phyloP scores from a whole-genome alignment of 768 basidiomycete species.

The Suillus occidentalis region DNA sequence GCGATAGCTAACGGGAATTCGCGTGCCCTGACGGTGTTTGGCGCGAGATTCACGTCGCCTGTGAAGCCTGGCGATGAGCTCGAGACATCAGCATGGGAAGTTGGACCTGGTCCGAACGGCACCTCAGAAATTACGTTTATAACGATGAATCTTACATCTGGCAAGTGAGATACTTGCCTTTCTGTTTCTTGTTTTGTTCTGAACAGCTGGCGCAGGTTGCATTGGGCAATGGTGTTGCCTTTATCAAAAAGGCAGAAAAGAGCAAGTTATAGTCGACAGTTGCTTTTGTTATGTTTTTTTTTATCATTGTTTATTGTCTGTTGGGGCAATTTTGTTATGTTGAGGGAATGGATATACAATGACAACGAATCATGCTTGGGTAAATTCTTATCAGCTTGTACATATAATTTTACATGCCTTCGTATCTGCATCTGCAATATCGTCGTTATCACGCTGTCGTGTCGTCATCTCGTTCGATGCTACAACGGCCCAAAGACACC shows the following conservation, averaged over 20 bases:
- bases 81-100: slow-evolving; percentile 78
- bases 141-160: slow-evolving; percentile 58
- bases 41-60: slow-evolving; percentile 78
- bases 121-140: slow-evolving; percentile 60
- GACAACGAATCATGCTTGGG: too few relatives aligned
- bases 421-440: background rate
- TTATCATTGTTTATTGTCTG: too few relatives aligned
- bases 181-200: slow-evolving; percentile 5
- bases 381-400: background rate
- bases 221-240: slow-evolving; percentile 64
- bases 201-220: slow-evolving; percentile 35
- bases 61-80: slow-evolving; percentile 81
- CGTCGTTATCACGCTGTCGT: background rate
- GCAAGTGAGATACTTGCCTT: slow-evolving; percentile 40
- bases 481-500: background rate
- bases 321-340: too few relatives aligned
- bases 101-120: slow-evolving; percentile 62
- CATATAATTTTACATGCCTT: background rate
- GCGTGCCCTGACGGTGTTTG: slow-evolving; percentile 62
- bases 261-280: slow-evolving; percentile 39
- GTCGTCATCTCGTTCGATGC: background rate
- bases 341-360: background rate
- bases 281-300: background rate
- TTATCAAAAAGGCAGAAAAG: slow-evolving; percentile 51
- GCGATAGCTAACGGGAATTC: slow-evolving; percentile 62